Percentiles rank a stretch among this genome's conserved stretches.
Conservation (phyloP, 2,329 filamentous ascomycete genomes). For the Echinosphaeria canescens region DNA sequence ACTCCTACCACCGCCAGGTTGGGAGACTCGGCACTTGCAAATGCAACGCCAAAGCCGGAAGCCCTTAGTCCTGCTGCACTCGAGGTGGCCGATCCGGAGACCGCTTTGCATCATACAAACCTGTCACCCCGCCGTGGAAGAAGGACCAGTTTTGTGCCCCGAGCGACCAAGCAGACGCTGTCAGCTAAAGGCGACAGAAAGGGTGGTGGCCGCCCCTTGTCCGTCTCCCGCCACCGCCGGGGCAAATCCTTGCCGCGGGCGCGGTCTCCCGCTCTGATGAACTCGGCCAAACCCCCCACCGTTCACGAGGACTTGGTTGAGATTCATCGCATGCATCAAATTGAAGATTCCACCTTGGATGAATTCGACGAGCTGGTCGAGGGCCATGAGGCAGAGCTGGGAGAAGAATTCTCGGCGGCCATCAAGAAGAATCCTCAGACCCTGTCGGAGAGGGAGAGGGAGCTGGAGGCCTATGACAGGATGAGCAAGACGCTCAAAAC, state of each 20-base stretch:
- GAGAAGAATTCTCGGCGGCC: too few relatives aligned
- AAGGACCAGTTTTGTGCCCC: constrained; percentile 1
- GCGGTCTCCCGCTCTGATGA: constrained; percentile 23
- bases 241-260: constrained; percentile 15
- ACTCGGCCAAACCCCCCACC: constrained; percentile 28
- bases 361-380: constrained; percentile 28
- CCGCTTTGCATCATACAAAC: too few relatives aligned
- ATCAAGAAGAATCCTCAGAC: too few relatives aligned
- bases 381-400: too few relatives aligned
- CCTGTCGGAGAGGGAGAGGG: constrained; percentile 12
- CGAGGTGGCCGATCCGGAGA: neutral
- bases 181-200: constrained; percentile 6
- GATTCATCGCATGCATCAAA: constrained; percentile 26
- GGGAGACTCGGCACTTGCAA: too few relatives aligned
- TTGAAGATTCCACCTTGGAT: constrained; percentile 37
- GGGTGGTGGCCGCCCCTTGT: constrained; percentile 3
- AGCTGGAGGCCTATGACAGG: constrained; percentile 21
- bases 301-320: constrained; percentile 32
- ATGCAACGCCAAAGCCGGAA: too few relatives aligned
- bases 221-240: constrained; percentile 5
- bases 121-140: constrained; percentile 2
- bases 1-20: constrained; percentile 25
- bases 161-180: constrained; percentile 4
- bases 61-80: neutral
- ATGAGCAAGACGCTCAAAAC: constrained; percentile 30